Conservation (phyloP, 176 grass and related monocot genomes). For the Ampelocalamus luodianensis region DNA sequence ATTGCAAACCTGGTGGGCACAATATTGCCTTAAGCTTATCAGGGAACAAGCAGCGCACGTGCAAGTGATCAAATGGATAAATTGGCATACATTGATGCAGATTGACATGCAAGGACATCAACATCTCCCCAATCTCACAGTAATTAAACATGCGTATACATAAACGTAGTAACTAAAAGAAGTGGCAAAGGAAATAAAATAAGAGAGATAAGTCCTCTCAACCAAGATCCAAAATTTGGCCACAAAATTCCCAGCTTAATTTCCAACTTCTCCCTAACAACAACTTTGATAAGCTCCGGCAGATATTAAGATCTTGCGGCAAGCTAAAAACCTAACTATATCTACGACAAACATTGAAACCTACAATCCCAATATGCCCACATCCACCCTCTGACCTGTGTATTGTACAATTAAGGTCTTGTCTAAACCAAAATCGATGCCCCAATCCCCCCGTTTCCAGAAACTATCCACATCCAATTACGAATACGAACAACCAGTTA, state of each 20-base stretch:
- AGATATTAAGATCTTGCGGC: not conserved
- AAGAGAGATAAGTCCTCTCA: not conserved
- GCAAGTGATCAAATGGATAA: not conserved
- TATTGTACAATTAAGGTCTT: not conserved
- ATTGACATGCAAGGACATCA: conserved; percentile 11
- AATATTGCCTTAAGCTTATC: not conserved
- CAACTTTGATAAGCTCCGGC: not conserved
- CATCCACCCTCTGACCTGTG: not conserved
- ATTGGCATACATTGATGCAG: not conserved
- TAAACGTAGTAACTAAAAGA: not conserved
- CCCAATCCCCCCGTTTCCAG: not conserved
- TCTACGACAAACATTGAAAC: not conserved
- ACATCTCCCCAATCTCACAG: not conserved
- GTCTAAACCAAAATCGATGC: not conserved
- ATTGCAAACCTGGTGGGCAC: not conserved
- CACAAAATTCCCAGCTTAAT: not conserved
- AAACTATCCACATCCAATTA: not conserved
- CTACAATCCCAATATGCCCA: conserved; percentile 10
- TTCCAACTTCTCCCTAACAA: not conserved
- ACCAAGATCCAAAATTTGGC: not conserved
- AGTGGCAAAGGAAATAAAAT: not conserved
- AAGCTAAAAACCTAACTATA: conserved; percentile 9
- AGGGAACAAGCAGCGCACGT: not conserved
- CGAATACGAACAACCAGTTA: not conserved
- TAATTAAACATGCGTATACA: conserved; percentile 3